phyloP scores from a whole-genome alignment of 129 eudicot species.

The Pseudognaphalium luteoalbum region DNA sequence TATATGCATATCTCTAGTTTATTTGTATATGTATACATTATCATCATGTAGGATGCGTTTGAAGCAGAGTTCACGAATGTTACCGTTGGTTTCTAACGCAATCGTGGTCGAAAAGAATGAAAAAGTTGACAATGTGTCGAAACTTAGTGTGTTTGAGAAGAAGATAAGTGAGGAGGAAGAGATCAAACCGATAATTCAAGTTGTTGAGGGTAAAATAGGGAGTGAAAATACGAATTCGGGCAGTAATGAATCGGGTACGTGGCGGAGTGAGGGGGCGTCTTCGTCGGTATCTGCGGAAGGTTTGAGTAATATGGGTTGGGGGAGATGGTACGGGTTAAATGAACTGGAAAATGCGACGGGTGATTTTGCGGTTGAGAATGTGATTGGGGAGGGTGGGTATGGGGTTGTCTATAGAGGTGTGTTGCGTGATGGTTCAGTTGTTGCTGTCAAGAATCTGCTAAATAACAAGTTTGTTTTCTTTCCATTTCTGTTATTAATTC shows the following conservation, averaged over 20 bases:
- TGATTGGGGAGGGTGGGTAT: conserved; percentile 90
- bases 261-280: conserved; percentile 48
- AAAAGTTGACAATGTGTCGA: conserved; percentile 11
- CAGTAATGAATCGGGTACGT: conserved; percentile 60
- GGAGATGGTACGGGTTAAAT: conserved; percentile 67
- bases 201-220: conserved; percentile 45
- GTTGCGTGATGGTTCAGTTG: conserved; percentile 63
- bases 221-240: conserved; percentile 43
- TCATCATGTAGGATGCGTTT: conserved; percentile 33
- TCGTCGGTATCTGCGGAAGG: conserved; percentile 53
- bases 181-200: conserved; percentile 35
- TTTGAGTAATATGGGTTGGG: conserved; percentile 62
- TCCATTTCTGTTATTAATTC: not conserved
- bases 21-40: not conserved
- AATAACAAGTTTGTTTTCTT: conserved; percentile 69
- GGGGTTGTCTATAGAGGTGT: conserved; percentile 81
- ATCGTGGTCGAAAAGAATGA: conserved; percentile 22
- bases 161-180: conserved; percentile 26
- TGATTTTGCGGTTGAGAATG: conserved; percentile 58
- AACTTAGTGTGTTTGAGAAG: conserved; percentile 27
- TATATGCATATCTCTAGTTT: not conserved
- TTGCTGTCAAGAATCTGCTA: conserved; percentile 80
- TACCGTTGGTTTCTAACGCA: conserved; percentile 53
- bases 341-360: conserved; percentile 68
- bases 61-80: conserved; percentile 48